Percentiles rank a stretch among this genome's conserved stretches.
These are phyloP conservation scores for Claviceps sp. DNA, from an alignment of 2,329 filamentous ascomycete species.

Conservation along the genomic window DNA sequence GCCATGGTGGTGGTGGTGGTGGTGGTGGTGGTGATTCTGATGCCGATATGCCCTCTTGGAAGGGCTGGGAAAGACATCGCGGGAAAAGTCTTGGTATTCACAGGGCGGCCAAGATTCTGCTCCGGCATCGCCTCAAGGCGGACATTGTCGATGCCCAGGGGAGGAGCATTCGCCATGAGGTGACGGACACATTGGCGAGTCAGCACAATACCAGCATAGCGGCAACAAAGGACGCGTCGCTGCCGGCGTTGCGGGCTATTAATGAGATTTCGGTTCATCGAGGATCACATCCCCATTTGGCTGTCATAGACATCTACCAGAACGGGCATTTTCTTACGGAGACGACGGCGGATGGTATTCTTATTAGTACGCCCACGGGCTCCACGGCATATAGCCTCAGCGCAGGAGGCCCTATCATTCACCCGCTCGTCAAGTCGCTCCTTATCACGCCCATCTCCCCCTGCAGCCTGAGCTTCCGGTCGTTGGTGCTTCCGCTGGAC, in stretches of 20 bases:
- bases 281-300: constrained; percentile 77
- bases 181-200: constrained; percentile 32
- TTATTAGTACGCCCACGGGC: constrained; percentile 86
- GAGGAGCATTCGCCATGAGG: constrained; percentile 39
- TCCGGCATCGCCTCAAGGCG: constrained; percentile 77
- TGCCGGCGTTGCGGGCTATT: constrained; percentile 53
- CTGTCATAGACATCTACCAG: constrained; percentile 82
- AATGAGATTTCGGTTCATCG: constrained; percentile 94
- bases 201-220: constrained; percentile 28
- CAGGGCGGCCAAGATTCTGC: constrained; percentile 65
- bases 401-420: constrained; percentile 83
- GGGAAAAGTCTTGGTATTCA: constrained; percentile 70
- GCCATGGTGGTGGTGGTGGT: constrained; percentile 5
- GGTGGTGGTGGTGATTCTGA: constrained; percentile 3
- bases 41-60: background rate
- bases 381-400: constrained; percentile 94
- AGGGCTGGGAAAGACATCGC: constrained; percentile 57
- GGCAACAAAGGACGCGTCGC: constrained; percentile 22
- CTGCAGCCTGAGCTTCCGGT: constrained; percentile 80
- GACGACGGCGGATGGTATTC: constrained; percentile 87
- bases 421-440: constrained; percentile 78
- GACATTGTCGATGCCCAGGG: constrained; percentile 65
- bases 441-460: constrained; percentile 91
- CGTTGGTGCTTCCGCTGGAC: constrained; percentile 75
- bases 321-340: constrained; percentile 84